A percentile compares a stretch with the other conserved stretches of the same genome.
Evolutionary conservation across 164 flowering plant species (phyloP).

Genomic region (Nelumbo lutea): DNA sequence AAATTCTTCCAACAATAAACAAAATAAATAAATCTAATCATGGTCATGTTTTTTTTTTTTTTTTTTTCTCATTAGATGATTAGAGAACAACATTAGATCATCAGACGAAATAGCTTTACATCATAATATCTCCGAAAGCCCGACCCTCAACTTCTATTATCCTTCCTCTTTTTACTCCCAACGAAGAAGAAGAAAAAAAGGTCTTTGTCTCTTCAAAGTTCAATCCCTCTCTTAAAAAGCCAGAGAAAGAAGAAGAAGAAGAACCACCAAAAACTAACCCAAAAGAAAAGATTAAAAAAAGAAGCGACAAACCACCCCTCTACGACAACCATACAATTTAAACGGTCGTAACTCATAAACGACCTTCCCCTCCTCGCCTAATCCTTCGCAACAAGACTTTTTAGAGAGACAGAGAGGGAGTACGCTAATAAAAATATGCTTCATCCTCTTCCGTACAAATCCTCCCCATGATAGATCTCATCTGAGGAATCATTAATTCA

Average conservation of each 20-base stretch:
- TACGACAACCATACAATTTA: neutral
- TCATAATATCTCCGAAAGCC: neutral
- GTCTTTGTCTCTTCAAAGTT: too few species aligned
- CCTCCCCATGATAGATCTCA: neutral
- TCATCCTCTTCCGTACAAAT: conserved; percentile 1
- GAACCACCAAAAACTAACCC: neutral
- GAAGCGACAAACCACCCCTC: neutral
- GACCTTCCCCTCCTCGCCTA: neutral
- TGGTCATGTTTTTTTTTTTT: too few species aligned
- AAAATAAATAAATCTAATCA: too few species aligned
- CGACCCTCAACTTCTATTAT: neutral
- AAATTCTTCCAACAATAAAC: too few species aligned
- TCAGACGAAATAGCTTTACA: neutral
- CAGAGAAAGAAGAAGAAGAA: neutral
- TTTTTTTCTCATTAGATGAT: neutral
- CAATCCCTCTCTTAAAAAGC: neutral
- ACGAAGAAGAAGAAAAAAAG: too few species aligned
- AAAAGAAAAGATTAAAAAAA: neutral
- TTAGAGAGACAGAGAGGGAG: neutral
- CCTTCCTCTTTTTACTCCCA: neutral
- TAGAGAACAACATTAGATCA: neutral
- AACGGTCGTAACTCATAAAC: too few species aligned
- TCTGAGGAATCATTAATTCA: neutral
- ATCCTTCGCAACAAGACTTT: too few species aligned
- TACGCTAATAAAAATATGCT: neutral